Percentiles rank a stretch among this genome's conserved stretches.
phyloP scores from a whole-genome alignment of 352 stramenopile species.

The Halophytophthora batemanensis region DNA sequence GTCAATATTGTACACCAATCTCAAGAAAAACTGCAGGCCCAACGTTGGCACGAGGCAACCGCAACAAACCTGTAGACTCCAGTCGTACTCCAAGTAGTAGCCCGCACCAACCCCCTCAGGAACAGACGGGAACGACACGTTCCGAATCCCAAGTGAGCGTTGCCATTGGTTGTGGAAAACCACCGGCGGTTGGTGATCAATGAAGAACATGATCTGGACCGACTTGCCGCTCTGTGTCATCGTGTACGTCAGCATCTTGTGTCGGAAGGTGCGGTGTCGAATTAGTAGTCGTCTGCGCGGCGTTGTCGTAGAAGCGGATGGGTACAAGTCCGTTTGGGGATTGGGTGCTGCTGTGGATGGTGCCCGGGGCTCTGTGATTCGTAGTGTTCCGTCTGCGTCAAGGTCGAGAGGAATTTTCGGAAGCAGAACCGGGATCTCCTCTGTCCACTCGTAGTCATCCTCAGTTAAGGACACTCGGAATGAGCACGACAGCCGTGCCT shows the following conservation, averaged over 20 bases:
- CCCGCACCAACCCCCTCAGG: conserved; percentile 51
- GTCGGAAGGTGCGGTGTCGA: conserved; percentile 36
- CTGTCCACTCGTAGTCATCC: conserved; percentile 42
- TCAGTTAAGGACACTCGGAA: conserved; percentile 36
- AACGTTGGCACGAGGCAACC: background rate
- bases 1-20: conserved; percentile 1
- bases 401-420: conserved; percentile 36
- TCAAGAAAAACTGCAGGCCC: background rate
- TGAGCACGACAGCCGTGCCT: conserved; percentile 47
- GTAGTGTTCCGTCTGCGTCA: conserved; percentile 23
- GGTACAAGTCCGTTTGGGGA: conserved; percentile 30
- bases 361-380: conserved; percentile 14
- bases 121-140: conserved; percentile 37
- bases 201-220: conserved; percentile 65
- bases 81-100: conserved; percentile 78
- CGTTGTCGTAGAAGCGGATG: conserved; percentile 38
- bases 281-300: conserved; percentile 58
- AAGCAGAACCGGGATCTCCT: conserved; percentile 42
- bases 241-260: conserved; percentile 74
- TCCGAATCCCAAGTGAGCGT: conserved; percentile 44
- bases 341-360: conserved; percentile 11
- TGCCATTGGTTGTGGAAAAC: conserved; percentile 68
- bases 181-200: conserved; percentile 63
- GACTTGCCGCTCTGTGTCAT: conserved; percentile 42
- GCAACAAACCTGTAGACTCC: conserved; percentile 38